Evolutionary conservation across 306 rosid species (phyloP), one percentile per base, ranked within the genome.

Genomic region (Cucurbita argyrosperma): DNA sequence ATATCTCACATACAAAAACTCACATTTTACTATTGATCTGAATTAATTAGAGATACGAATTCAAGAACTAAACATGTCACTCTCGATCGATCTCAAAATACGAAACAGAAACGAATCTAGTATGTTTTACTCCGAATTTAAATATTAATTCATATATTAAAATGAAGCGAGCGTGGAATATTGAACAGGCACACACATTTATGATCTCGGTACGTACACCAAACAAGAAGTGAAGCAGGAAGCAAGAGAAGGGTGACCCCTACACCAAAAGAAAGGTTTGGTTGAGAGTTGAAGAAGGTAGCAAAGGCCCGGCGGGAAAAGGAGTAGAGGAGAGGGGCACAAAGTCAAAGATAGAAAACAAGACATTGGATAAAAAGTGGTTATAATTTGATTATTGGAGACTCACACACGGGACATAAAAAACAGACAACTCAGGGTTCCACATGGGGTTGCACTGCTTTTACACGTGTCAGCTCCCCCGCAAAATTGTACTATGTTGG

Each of bases 401-500:
- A 9, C 13, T 1, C 45, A 8, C 11, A 43, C 12, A 37, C 12
- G 35, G 35, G 35, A 30, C 3, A 61, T 4, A 61, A 11, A 37
- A 37, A 19, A 37, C 43, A 26, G 67, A 37, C 45, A 60, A 14
- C 10, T 1, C 10, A 7, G 66, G 13, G 0, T 47, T 15, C 15
- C 73, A 67, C 73, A 67, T 67, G 73, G 73, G 73, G 3, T 19
- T 11, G 73, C 73, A 67, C 42, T 43, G 0, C 72, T 66, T 66
- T 67, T 45, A 67, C 73, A 55, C 73, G 73, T 67, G 73, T 67
- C 73, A 67, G 21, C 56, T 10, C 73, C 73, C 73, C 73, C 55
- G 10, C 46, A 45, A 46, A 21, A 21, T 21, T 46, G 73, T 67
- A 67, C 73, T 46, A 46, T 37, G 47, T 67, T 67, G 73, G 73